Evolutionary conservation across 352 stramenopile genomes (phyloP).

Genomic region (Plasmopara halstedii): DNA sequence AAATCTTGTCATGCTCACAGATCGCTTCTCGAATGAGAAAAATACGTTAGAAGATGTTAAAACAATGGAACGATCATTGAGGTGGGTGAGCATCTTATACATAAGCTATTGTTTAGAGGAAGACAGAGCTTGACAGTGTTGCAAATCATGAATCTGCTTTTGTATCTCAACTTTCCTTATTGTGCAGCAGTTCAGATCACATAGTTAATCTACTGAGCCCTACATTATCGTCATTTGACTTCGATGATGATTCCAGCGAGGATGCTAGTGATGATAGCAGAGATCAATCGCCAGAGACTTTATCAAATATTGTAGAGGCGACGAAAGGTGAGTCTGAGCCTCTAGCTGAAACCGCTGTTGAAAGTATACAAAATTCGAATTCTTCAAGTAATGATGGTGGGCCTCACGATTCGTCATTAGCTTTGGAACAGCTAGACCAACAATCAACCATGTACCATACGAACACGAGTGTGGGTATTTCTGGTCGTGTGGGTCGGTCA

Average conservation of each 20-base stretch:
- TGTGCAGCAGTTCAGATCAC: conserved; percentile 31
- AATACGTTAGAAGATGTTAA: conserved; percentile 1
- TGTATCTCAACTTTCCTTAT: neutral
- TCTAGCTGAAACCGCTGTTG: conserved; percentile 7
- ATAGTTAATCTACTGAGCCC: conserved; percentile 65
- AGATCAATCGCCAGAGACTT: conserved; percentile 1
- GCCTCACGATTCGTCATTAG: conserved; percentile 9
- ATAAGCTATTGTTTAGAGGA: too few relatives aligned
- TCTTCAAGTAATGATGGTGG: conserved; percentile 1
- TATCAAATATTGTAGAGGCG: conserved; percentile 7
- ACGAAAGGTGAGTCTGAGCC: conserved; percentile 13
- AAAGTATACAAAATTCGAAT: conserved; percentile 1
- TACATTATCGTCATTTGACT: conserved; percentile 81
- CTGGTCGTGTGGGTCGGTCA: conserved; percentile 38
- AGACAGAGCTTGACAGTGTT: neutral
- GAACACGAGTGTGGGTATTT: conserved; percentile 6
- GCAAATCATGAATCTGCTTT: neutral
- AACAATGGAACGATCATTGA: conserved; percentile 28
- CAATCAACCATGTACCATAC: conserved; percentile 26
- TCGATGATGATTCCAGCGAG: conserved; percentile 68
- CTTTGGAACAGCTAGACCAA: conserved; percentile 22
- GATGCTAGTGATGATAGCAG: conserved; percentile 13
- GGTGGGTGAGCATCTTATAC: conserved; percentile 16
- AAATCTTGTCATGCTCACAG: conserved; percentile 46
- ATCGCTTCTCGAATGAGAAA: conserved; percentile 17